Conservation (phyloP, 306 rosid species). For the Potentilla sterilis region DNA sequence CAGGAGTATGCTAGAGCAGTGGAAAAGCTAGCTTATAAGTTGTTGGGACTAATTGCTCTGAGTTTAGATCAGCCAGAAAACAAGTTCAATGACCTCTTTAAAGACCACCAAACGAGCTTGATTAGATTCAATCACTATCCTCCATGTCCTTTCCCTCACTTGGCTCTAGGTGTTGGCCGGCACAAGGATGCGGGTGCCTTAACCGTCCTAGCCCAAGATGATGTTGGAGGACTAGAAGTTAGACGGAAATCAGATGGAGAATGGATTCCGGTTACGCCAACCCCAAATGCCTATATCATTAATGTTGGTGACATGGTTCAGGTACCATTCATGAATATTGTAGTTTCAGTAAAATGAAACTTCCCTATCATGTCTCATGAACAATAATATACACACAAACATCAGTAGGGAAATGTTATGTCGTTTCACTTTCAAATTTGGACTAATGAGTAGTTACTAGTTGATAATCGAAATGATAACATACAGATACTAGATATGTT, state of each 20-base stretch:
- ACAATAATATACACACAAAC: neutral
- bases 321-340: conserved; percentile 35
- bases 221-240: conserved; percentile 69
- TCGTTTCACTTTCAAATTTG: neutral
- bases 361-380: neutral
- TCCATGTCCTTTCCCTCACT: conserved; percentile 63
- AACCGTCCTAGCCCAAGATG: conserved; percentile 75
- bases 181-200: conserved; percentile 79
- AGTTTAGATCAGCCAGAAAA: conserved; percentile 56
- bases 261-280: conserved; percentile 70
- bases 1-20: conserved; percentile 53
- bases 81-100: conserved; percentile 43
- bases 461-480: neutral
- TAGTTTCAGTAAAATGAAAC: neutral
- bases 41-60: conserved; percentile 52
- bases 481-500: neutral
- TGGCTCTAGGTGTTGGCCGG: conserved; percentile 81
- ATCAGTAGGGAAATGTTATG: neutral
- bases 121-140: conserved; percentile 71
- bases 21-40: conserved; percentile 57
- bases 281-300: conserved; percentile 55
- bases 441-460: neutral
- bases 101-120: conserved; percentile 55
- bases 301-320: conserved; percentile 73
- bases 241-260: conserved; percentile 55